Conservation (phyloP, 2,329 filamentous ascomycete species). For the Pezicula neosporulosa region DNA sequence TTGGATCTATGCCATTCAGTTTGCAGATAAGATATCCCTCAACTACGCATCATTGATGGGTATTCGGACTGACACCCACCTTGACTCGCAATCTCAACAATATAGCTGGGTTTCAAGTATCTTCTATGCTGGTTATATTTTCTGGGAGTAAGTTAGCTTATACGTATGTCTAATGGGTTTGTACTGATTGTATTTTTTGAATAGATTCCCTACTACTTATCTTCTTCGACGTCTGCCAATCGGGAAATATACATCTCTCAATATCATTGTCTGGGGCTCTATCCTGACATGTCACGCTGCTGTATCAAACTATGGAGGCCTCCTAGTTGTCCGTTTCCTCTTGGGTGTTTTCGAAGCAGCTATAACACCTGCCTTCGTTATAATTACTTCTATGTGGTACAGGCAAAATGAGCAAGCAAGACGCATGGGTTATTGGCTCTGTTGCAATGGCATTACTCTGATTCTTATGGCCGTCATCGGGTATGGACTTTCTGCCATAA, state of each 20-base stretch:
- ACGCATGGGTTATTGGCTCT: slow-evolving; percentile 46
- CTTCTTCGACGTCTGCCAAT: background rate
- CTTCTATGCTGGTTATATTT: slow-evolving; percentile 19
- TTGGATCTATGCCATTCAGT: background rate
- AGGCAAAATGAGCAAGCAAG: slow-evolving; percentile 36
- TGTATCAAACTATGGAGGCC: slow-evolving; percentile 27
- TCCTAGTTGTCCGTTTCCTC: slow-evolving; percentile 48
- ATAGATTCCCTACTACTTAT: slow-evolving; percentile 6
- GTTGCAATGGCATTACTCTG: slow-evolving; percentile 32
- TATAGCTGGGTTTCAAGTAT: slow-evolving; percentile 19
- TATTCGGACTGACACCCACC: slow-evolving; percentile 1
- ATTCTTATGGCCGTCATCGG: slow-evolving; percentile 44
- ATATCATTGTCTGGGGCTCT: slow-evolving; percentile 32
- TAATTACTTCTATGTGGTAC: slow-evolving; percentile 39
- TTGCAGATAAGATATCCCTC: slow-evolving; percentile 3
- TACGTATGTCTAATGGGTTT: background rate
- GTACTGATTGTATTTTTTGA: background rate
- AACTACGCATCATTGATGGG: slow-evolving; percentile 3
- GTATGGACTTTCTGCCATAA: slow-evolving; percentile 43
- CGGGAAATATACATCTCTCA: slow-evolving; percentile 2
- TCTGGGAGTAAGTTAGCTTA: slow-evolving; percentile 13
- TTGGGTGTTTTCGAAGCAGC: slow-evolving; percentile 53
- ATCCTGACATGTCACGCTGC: slow-evolving; percentile 35
- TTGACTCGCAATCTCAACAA: slow-evolving; percentile 5
- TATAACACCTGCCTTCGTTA: slow-evolving; percentile 54